A percentile compares a stretch with the other conserved stretches of the same genome.
phyloP scores from a whole-genome alignment of 2,329 filamentous ascomycete species.

The Phaeosphaeria sp. region DNA sequence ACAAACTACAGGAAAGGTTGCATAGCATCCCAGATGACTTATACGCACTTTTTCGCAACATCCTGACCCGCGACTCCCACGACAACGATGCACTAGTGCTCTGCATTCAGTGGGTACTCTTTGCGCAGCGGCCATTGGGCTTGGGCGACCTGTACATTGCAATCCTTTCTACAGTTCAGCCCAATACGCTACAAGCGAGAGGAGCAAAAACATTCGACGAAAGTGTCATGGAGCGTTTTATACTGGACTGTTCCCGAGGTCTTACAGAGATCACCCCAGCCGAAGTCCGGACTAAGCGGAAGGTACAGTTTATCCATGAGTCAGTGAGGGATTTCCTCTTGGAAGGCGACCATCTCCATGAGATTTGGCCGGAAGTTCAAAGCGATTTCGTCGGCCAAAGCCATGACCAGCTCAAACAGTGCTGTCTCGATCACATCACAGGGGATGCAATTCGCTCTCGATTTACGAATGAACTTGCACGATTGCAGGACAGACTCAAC shows the following conservation, averaged over 20 bases:
- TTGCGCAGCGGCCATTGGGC: constrained; percentile 15
- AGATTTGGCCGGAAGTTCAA: constrained; percentile 42
- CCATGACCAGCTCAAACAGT: constrained; percentile 48
- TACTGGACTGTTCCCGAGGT: constrained; percentile 29
- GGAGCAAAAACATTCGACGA: constrained; percentile 14
- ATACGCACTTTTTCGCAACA: constrained; percentile 57
- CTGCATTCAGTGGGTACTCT: constrained; percentile 30
- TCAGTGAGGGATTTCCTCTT: constrained; percentile 49
- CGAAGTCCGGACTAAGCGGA: not conserved
- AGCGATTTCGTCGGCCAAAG: constrained; percentile 41
- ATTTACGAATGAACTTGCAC: not conserved
- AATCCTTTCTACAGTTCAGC: constrained; percentile 10
- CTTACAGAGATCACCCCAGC: constrained; percentile 19
- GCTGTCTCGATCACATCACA: constrained; percentile 16
- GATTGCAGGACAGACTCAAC: not conserved
- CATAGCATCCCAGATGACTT: constrained; percentile 52
- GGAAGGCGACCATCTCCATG: constrained; percentile 37
- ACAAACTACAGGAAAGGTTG: constrained; percentile 35
- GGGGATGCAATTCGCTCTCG: constrained; percentile 22
- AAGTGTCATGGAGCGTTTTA: constrained; percentile 21
- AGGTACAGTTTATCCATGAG: constrained; percentile 39
- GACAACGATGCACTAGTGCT: constrained; percentile 15
- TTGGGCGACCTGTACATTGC: constrained; percentile 22
- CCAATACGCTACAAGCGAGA: constrained; percentile 11
- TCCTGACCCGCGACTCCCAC: constrained; percentile 50